Percentiles rank a stretch among this genome's conserved stretches.
Evolutionary conservation across 2,329 filamentous ascomycete species (phyloP).

Genomic region (Ophiostoma triangulosporum): DNA sequence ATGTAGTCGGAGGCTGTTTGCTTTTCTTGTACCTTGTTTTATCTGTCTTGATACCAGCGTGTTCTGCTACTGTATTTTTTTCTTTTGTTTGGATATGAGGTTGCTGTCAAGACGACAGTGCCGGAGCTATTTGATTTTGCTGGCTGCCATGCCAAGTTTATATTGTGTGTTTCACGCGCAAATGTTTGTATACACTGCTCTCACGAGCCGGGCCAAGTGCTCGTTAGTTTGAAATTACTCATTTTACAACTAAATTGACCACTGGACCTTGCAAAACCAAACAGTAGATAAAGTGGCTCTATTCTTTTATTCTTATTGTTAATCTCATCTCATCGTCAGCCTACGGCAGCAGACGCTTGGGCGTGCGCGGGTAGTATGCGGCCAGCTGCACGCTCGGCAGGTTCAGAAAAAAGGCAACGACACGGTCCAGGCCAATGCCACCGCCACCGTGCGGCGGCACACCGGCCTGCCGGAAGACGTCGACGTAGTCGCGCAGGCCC

Average conservation of each 20-base stretch:
- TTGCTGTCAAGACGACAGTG: neutral
- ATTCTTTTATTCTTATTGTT: neutral
- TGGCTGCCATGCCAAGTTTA: neutral
- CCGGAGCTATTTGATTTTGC: neutral
- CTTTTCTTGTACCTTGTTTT: neutral
- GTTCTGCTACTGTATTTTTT: neutral
- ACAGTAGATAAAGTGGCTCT: neutral
- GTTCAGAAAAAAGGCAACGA: conserved; percentile 52
- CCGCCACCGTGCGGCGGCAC: conserved; percentile 80
- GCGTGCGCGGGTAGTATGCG: conserved; percentile 44
- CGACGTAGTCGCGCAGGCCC: conserved; percentile 77
- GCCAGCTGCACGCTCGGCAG: conserved; percentile 45
- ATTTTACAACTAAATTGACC: neutral
- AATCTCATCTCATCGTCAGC: neutral
- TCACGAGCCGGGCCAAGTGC: neutral
- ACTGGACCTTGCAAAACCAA: neutral
- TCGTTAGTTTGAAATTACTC: neutral
- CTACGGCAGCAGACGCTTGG: conserved; percentile 43
- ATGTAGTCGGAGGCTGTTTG: conserved; percentile 3
- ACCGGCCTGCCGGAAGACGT: conserved; percentile 65
- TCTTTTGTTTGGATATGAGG: neutral
- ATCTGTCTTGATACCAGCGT: neutral
- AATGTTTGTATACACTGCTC: conserved; percentile 1
- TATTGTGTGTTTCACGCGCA: neutral
- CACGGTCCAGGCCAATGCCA: conserved; percentile 78